Conservation (phyloP, 108 stramenopile species). For the Fistulifera solaris region DNA sequence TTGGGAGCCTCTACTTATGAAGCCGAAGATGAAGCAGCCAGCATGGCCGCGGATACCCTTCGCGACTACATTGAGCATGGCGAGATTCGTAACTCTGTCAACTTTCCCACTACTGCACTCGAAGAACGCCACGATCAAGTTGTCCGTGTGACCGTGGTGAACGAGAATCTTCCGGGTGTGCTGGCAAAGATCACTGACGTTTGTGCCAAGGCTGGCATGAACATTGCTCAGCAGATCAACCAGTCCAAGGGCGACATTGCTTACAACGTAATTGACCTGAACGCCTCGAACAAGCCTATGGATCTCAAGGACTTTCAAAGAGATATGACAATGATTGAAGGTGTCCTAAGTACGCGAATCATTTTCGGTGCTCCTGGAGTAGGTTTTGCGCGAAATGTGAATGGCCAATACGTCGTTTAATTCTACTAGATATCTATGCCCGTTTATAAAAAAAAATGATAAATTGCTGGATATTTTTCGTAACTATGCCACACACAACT, state of each 20-base stretch:
- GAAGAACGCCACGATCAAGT: constrained; percentile 12
- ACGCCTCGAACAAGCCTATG: constrained; percentile 12
- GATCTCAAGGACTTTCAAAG: constrained; percentile 44
- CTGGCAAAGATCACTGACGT: constrained; percentile 43
- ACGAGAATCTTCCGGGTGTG: constrained; percentile 56
- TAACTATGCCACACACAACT: no score
- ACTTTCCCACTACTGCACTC: constrained; percentile 48
- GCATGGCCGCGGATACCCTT: constrained; percentile 63
- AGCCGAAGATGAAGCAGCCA: constrained; percentile 56
- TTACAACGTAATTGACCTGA: constrained; percentile 68
- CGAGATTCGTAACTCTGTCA: constrained; percentile 55
- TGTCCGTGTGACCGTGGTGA: constrained; percentile 52
- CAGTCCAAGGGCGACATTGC: constrained; percentile 50
- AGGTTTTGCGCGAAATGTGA: constrained; percentile 45
- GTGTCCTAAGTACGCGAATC: constrained; percentile 43
- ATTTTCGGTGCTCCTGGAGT: constrained; percentile 37
- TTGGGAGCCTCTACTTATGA: constrained; percentile 77
- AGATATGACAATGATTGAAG: constrained; percentile 59
- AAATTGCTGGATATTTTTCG: no score
- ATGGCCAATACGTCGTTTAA: constrained; percentile 49
- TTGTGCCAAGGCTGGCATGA: constrained; percentile 42
- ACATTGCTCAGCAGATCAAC: constrained; percentile 73
- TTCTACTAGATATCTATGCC: no score
- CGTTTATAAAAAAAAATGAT: no score
- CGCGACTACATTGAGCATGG: constrained; percentile 51